Evolutionary conservation across 192 early-diverging fungal genomes (phyloP).

Genomic region (Podochytrium sp.): DNA sequence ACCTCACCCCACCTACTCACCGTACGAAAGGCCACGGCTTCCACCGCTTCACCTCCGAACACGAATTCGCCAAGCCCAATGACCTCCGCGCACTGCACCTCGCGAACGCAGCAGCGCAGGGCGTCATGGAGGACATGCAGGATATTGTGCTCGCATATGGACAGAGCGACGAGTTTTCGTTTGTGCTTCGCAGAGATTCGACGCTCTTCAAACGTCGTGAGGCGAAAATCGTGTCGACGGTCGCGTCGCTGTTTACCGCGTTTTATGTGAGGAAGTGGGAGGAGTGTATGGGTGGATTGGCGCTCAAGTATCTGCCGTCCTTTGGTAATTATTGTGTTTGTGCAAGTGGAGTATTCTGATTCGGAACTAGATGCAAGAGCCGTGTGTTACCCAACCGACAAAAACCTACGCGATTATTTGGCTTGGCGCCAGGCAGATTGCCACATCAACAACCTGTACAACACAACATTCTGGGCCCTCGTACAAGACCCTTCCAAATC

Average conservation of each 20-base stretch:
- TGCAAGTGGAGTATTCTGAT: neutral
- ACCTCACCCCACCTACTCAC: neutral
- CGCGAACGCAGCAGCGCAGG: constrained; percentile 71
- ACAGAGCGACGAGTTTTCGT: constrained; percentile 93
- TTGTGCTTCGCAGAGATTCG: constrained; percentile 68
- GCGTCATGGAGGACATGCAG: constrained; percentile 78
- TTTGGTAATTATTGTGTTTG: constrained; percentile 50
- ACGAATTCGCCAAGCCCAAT: constrained; percentile 66
- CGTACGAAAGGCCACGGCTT: constrained; percentile 74
- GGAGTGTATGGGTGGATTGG: constrained; percentile 66
- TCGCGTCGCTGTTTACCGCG: constrained; percentile 86
- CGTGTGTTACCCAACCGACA: constrained; percentile 82
- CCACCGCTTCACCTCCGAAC: constrained; percentile 88
- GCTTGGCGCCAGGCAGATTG: constrained; percentile 95
- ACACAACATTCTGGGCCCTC: constrained; percentile 92
- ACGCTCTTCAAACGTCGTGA: constrained; percentile 76
- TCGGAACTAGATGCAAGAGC: constrained; percentile 71
- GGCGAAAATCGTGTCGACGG: constrained; percentile 79
- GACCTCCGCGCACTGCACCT: constrained; percentile 81
- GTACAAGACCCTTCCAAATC: constrained; percentile 59
- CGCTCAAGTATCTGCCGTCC: constrained; percentile 76
- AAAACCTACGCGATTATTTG: constrained; percentile 90
- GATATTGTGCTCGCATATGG: constrained; percentile 70
- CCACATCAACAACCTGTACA: constrained; percentile 72
- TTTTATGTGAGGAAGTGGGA: constrained; percentile 85